These are phyloP conservation scores for Papiliotrema flavescens DNA, from an alignment of 1,284 basidiomycete genomes.

Conservation along the genomic window DNA sequence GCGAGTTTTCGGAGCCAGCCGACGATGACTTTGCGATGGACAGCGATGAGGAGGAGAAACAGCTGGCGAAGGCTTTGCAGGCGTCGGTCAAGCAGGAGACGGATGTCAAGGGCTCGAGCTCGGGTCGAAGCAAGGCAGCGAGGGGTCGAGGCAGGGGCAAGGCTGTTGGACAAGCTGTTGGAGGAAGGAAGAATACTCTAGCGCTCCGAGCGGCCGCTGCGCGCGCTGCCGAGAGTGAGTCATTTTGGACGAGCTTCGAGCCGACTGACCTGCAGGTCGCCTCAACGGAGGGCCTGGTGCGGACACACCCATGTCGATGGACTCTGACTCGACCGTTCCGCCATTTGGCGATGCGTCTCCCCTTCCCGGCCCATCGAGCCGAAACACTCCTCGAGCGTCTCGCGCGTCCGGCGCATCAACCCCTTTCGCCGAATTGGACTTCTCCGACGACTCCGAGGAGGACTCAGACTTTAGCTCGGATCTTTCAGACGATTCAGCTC, in stretches of 20 bases:
- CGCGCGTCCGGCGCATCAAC: neutral
- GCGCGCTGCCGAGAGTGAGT: conserved; percentile 22
- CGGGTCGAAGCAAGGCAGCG: neutral
- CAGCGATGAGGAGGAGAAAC: conserved; percentile 27
- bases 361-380: neutral
- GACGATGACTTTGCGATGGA: conserved; percentile 25
- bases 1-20: conserved; percentile 7
- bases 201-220: conserved; percentile 10
- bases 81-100: conserved; percentile 3
- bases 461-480: neutral
- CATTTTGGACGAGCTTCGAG: too few species aligned
- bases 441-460: neutral
- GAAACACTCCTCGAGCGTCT: neutral
- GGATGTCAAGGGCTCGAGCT: neutral
- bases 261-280: neutral
- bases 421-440: neutral
- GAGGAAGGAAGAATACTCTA: conserved; percentile 8
- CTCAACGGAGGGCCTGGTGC: neutral
- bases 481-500: neutral
- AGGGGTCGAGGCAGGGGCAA: neutral
- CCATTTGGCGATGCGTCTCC: neutral
- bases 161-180: conserved; percentile 3
- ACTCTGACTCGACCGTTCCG: neutral
- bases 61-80: conserved; percentile 18
- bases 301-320: neutral